Evolutionary conservation across 2,329 filamentous ascomycete genomes (phyloP), one percentile per base, ranked within the genome.

Genomic region (Ascocoryne sarcoides): DNA sequence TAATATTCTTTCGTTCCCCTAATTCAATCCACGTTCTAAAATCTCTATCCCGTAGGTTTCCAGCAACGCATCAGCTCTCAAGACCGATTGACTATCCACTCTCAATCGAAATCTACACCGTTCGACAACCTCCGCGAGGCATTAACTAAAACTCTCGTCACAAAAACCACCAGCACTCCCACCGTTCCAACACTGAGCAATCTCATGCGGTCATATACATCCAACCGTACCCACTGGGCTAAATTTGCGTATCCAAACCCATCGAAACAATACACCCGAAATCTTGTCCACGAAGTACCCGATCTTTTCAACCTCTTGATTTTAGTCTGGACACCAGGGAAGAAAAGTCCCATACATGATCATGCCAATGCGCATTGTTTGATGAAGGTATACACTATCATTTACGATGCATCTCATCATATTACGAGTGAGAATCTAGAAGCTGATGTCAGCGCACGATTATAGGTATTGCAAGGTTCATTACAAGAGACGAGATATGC

Each of bases 291-390:
- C 56, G 82, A 88, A 57, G 85, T 87, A 2, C 94, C 94, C 50
- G 87, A 78, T 4, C 66, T 72, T 43, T 69, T 68, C 56, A 73
- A 73, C 49, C 49, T 73, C 45, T 75, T 94, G 47, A 76, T 79
- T 90, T 75, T 94, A 30, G 87, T 94, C 32, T 95, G 89, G 89
- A 81, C 79, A 12, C 88, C 89, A 1, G 82, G 83, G 38, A 87
- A 85, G 64, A 76, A 76, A 31, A 89, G 82, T 52, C 80, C 84
- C 9, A 86, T 95, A 56, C 89, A 95, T 58, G 89, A 95, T 60
- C 83, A 87, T 61, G 81, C 80, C 56, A 85, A 90, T 48, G 86
- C 88, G 19, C 88, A 95, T 60, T 95, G 88, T 62, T 69, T 95
- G 50, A 95, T 95, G 88, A 94, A 85, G 69, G 79, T 55, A 26